phyloP scores from a whole-genome alignment of 352 stramenopile species.

The Pythium monospermum region DNA sequence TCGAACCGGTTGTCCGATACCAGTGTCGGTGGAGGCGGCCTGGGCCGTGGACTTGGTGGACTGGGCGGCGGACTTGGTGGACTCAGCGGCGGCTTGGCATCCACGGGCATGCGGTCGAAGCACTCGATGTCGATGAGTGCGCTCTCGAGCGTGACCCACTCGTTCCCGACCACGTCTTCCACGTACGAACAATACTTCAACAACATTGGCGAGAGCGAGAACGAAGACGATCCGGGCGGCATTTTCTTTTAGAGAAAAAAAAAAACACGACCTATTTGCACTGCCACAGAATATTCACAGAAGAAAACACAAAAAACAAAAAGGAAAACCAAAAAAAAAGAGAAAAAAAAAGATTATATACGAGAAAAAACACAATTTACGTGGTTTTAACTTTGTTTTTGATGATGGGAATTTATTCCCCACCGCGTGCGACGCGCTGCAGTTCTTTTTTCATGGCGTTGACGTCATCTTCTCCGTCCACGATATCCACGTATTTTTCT shows the following conservation, averaged over 20 bases:
- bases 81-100: not conserved
- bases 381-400: not conserved
- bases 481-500: constrained; percentile 64
- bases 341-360: constrained; percentile 1
- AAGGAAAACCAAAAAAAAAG: not conserved
- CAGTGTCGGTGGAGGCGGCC: constrained; percentile 4
- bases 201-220: constrained; percentile 82
- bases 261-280: too few relatives aligned
- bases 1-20: constrained; percentile 8
- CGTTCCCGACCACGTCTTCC: constrained; percentile 58
- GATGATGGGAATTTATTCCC: not conserved
- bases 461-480: constrained; percentile 23
- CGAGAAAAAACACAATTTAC: constrained; percentile 6
- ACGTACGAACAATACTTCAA: constrained; percentile 87
- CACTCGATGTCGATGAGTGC: constrained; percentile 86
- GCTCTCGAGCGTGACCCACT: constrained; percentile 54
- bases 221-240: constrained; percentile 69
- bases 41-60: constrained; percentile 6
- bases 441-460: constrained; percentile 30
- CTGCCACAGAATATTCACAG: constrained; percentile 8
- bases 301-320: too few relatives aligned
- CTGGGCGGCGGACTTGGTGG: not conserved
- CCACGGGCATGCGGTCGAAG: constrained; percentile 30
- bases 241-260: constrained; percentile 89
- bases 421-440: constrained; percentile 22